These are phyloP conservation scores for Dactylellina sp. DNA, from an alignment of 2,329 filamentous ascomycete genomes.

Conservation along the genomic window DNA sequence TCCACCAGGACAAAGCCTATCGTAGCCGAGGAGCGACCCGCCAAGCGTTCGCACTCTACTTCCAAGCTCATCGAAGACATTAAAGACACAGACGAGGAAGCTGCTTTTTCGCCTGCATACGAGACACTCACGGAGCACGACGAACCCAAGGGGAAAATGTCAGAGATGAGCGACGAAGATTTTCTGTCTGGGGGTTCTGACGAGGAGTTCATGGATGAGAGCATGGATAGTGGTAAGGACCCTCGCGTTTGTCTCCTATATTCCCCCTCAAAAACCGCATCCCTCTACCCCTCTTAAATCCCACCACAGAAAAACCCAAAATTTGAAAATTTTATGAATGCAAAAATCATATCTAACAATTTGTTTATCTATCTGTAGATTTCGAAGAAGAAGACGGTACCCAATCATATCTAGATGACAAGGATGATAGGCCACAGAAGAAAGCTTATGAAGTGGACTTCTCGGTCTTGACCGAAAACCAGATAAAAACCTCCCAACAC, in stretches of 20 bases:
- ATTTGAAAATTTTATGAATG: neutral
- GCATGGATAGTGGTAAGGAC: slow-evolving; percentile 61
- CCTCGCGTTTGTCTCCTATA: slow-evolving; percentile 6
- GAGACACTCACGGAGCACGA: slow-evolving; percentile 43
- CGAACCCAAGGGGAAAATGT: slow-evolving; percentile 55
- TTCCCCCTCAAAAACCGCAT: neutral
- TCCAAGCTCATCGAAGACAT: neutral
- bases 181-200: slow-evolving; percentile 59
- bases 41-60: slow-evolving; percentile 54
- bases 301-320: slow-evolving; percentile 8
- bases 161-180: slow-evolving; percentile 61
- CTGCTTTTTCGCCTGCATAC: slow-evolving; percentile 50
- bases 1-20: neutral
- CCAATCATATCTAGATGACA: slow-evolving; percentile 75
- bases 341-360: slow-evolving; percentile 1
- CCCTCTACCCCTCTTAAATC: no score
- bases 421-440: slow-evolving; percentile 77
- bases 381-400: slow-evolving; percentile 71
- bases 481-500: slow-evolving; percentile 87
- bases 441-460: slow-evolving; percentile 86
- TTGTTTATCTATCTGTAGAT: slow-evolving; percentile 63
- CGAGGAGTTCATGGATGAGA: slow-evolving; percentile 67
- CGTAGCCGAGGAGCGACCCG: slow-evolving; percentile 48
- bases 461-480: slow-evolving; percentile 80
- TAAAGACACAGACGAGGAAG: slow-evolving; percentile 37